Percentiles rank a stretch among this genome's conserved stretches.
These are phyloP conservation scores for Ramichloridium luteum DNA, from an alignment of 2,329 filamentous ascomycete species.

Conservation along the genomic window DNA sequence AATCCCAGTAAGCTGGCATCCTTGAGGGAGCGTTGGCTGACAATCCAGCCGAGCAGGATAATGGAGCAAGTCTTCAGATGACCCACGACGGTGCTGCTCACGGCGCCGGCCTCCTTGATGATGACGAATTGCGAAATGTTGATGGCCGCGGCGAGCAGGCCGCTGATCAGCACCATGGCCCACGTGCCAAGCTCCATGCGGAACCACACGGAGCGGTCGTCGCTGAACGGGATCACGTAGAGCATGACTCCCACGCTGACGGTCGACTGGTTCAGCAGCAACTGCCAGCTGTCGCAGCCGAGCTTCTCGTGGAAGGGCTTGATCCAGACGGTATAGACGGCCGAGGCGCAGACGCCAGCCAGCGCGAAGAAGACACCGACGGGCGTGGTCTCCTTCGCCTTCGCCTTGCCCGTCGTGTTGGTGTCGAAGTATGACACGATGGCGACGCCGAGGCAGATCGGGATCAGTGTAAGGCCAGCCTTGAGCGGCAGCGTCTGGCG, in stretches of 20 bases:
- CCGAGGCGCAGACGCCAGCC: conserved; percentile 50
- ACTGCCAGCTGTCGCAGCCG: conserved; percentile 55
- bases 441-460: conserved; percentile 52
- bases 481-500: conserved; percentile 41
- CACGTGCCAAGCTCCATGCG: conserved; percentile 31
- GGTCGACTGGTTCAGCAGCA: conserved; percentile 56
- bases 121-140: conserved; percentile 35
- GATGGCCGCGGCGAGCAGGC: conserved; percentile 50
- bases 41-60: conserved; percentile 22
- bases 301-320: conserved; percentile 53
- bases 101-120: conserved; percentile 23
- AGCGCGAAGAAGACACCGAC: conserved; percentile 55
- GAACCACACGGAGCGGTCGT: conserved; percentile 47
- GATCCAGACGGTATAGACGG: conserved; percentile 59
- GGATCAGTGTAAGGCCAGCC: conserved; percentile 44
- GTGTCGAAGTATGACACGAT: conserved; percentile 55
- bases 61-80: conserved; percentile 26
- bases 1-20: conserved; percentile 22
- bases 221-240: conserved; percentile 54
- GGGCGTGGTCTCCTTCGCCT: conserved; percentile 36
- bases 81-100: conserved; percentile 25
- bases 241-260: conserved; percentile 50
- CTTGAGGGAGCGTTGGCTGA: conserved; percentile 15
- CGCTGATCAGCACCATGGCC: conserved; percentile 48
- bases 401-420: conserved; percentile 29